Evolutionary conservation across 305 asterid species (phyloP), one percentile per base, ranked within the genome.

Genomic region (Fraxinus dipetala): DNA sequence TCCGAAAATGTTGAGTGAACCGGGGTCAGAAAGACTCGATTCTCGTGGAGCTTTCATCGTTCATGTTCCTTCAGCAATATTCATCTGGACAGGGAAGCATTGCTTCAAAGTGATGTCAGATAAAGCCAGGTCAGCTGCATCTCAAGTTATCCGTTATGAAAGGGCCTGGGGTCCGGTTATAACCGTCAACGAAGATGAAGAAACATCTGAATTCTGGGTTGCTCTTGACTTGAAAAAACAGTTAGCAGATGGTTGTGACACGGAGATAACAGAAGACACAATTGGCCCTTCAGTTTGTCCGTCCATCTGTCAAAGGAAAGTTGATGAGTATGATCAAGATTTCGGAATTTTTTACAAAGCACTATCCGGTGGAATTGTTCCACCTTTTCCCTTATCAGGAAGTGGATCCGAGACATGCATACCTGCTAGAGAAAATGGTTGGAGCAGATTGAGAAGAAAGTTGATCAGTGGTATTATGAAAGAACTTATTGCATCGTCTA

Each of bases 41-140:
- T 90, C 98, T 24, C 98, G 99, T 28, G 98, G 97, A 56, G 93
- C 99, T 4, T 95, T 94, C 88, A 90, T 95, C 78, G 78, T 94
- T 77, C 97, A 93, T 78, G 82, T 92, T 80, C 98, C 98, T 54
- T 93, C 92, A 28, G 94, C 90, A 82, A 85, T 94, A 54, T 95
- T 91, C 72, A 89, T 91, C 72, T 95, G 99, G 99, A 82, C 86
- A 0, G 99, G 99, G 67, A 90, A 86, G 89, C 81, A 78, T 72
- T 94, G 97, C 82, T 76, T 82, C 48, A 48, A 82, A 2, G 81
- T 92, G 84, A 91, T 95, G 98, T 87, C 91, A 5, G 97, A 93
- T 38, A 81, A 89, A 30, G 99, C 98, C 16, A 86, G 72, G 85
- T 83, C 91, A 48, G 94, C 98, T 84, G 98, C 98, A 48, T 78